phyloP scores from a whole-genome alignment of 805 yeast species.

The Candida insectalens region DNA sequence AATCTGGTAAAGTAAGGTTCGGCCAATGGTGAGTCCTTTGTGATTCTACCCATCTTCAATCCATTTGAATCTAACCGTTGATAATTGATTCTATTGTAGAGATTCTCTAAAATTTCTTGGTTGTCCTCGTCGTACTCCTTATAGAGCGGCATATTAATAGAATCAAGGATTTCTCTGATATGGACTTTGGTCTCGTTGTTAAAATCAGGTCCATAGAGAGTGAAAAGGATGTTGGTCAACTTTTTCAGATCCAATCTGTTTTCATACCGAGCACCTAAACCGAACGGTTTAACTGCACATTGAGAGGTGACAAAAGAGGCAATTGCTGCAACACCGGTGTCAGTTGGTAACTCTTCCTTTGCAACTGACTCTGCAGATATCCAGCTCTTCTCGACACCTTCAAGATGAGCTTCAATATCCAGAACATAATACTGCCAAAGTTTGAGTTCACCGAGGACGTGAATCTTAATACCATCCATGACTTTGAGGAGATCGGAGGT shows the following conservation, averaged over 20 bases:
- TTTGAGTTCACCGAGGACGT: constrained; percentile 56
- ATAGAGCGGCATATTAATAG: constrained; percentile 67
- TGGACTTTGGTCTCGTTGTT: constrained; percentile 10
- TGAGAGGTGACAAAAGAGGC: constrained; percentile 37
- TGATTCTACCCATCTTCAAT: constrained; percentile 65
- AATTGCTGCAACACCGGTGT: constrained; percentile 31
- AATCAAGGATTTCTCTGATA: constrained; percentile 34
- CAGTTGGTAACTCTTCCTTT: constrained; percentile 4
- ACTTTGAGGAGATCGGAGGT: constrained; percentile 48
- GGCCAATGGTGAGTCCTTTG: constrained; percentile 49
- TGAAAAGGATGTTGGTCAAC: constrained; percentile 43
- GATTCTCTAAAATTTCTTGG: constrained; percentile 52
- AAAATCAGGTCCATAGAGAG: constrained; percentile 23
- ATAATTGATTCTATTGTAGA: constrained; percentile 68
- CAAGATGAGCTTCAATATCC: constrained; percentile 36
- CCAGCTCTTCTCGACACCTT: constrained; percentile 31
- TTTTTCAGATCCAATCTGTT: constrained; percentile 42
- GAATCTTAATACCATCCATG: constrained; percentile 57
- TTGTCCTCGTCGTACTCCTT: constrained; percentile 68
- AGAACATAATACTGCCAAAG: constrained; percentile 88
- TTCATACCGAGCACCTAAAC: constrained; percentile 37
- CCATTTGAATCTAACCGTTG: constrained; percentile 73
- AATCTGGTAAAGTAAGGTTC: constrained; percentile 87
- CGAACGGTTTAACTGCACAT: constrained; percentile 32
- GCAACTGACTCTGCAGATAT: not conserved